Conservation (phyloP, 2,329 filamentous ascomycete genomes). For the Epichloe gansuensis region DNA sequence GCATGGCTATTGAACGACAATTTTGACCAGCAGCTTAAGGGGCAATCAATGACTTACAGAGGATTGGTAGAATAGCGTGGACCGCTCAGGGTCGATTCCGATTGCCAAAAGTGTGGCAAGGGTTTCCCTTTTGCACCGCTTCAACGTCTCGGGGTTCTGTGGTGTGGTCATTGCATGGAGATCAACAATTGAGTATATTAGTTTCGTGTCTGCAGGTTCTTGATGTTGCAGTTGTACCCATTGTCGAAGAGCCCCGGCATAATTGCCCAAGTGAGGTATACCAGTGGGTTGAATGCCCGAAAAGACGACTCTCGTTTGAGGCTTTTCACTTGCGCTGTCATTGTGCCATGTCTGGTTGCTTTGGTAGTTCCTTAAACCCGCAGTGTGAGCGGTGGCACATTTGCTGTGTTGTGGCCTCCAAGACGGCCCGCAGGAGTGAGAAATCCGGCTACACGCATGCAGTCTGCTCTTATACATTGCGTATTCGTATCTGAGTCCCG, state of each 20-base stretch:
- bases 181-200: conserved; percentile 84
- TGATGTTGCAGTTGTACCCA: conserved; percentile 70
- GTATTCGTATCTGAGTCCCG: background rate
- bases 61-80: conserved; percentile 72
- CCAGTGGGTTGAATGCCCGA: conserved; percentile 96
- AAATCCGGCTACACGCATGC: background rate
- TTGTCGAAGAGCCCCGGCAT: conserved; percentile 74
- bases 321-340: background rate
- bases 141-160: conserved; percentile 50
- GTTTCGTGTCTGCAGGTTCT: conserved; percentile 39
- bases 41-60: conserved; percentile 36
- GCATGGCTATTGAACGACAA: background rate
- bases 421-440: background rate
- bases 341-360: background rate
- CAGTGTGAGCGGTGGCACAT: background rate
- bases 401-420: background rate
- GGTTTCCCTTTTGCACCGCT: conserved; percentile 55
- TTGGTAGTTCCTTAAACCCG: background rate
- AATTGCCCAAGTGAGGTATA: conserved; percentile 88
- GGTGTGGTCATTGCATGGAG: conserved; percentile 81
- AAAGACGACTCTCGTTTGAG: conserved; percentile 50
- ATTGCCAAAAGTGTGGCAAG: conserved; percentile 73
- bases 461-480: background rate
- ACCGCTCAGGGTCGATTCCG: conserved; percentile 66
- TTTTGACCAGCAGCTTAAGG: background rate